These are phyloP conservation scores for Miamiensis avidus DNA, from an alignment of 169 alveolate genomes.

Conservation along the genomic window DNA sequence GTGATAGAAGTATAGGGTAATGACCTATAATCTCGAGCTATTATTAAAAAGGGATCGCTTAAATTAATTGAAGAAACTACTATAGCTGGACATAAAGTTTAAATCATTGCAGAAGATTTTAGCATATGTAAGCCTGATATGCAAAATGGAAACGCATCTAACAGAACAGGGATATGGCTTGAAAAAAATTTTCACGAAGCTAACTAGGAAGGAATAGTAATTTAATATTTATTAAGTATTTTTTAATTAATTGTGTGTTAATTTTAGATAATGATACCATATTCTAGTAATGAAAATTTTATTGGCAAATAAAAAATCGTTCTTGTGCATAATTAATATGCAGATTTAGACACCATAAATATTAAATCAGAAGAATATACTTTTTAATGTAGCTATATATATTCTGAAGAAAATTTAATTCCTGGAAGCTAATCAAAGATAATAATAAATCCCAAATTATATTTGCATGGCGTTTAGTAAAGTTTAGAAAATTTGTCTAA, in stretches of 20 bases:
- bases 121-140: not conserved
- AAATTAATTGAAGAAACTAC: not conserved
- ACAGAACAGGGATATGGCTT: not conserved
- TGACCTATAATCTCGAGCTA: not conserved
- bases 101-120: not conserved
- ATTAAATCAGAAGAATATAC: not conserved
- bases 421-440: not conserved
- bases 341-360: not conserved
- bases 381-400: not conserved
- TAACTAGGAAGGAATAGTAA: not conserved
- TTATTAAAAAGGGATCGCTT: not conserved
- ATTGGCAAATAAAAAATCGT: too few species aligned
- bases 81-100: not conserved
- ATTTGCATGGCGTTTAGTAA: not conserved
- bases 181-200: not conserved
- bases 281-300: not conserved
- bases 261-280: not conserved
- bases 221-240: not conserved
- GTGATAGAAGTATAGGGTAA: not conserved
- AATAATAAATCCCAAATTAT: not conserved
- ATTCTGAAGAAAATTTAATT: not conserved
- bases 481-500: too few species aligned
- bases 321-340: not conserved
- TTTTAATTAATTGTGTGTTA: too few species aligned
- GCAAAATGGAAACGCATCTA: not conserved